Conservation (phyloP, 371 early-diverging fungal species). For the Saksenaea vasiformis region DNA sequence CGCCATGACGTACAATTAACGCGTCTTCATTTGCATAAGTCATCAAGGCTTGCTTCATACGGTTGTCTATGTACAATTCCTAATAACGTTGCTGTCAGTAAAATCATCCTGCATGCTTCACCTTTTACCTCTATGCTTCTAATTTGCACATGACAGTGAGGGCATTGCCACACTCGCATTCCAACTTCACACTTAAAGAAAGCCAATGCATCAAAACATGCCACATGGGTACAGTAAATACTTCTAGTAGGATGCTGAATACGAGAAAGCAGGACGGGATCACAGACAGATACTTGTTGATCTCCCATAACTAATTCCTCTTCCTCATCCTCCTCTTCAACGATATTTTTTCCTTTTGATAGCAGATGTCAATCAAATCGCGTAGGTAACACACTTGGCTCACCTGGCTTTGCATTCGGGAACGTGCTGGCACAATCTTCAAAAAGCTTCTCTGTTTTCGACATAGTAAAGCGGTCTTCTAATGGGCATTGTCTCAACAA, state of each 20-base stretch:
- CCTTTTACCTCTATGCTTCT: conserved; percentile 19
- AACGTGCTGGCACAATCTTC: background rate
- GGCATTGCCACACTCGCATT: conserved; percentile 19
- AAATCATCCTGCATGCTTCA: too few species aligned
- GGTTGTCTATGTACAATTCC: conserved; percentile 24
- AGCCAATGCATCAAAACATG: conserved; percentile 36
- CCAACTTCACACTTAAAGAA: conserved; percentile 16
- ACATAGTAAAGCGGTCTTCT: conserved; percentile 16
- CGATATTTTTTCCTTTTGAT: background rate
- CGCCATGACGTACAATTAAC: conserved; percentile 14
- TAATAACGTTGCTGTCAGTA: background rate
- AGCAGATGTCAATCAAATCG: background rate
- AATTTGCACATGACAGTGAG: conserved; percentile 18
- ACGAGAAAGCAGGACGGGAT: conserved; percentile 32
- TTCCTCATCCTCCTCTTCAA: conserved; percentile 8
- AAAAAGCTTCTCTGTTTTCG: conserved; percentile 17
- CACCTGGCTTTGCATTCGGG: background rate
- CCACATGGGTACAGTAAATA: conserved; percentile 39
- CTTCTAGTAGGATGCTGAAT: conserved; percentile 43
- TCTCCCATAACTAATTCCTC: conserved; percentile 26
- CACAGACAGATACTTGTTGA: conserved; percentile 34
- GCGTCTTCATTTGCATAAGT: conserved; percentile 14
- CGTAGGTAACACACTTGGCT: background rate
- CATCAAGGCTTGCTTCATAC: conserved; percentile 15
- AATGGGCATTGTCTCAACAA: conserved; percentile 11